phyloP scores from a whole-genome alignment of 2,329 filamentous ascomycete genomes.

The Phaeophleospora eucalypticola region DNA sequence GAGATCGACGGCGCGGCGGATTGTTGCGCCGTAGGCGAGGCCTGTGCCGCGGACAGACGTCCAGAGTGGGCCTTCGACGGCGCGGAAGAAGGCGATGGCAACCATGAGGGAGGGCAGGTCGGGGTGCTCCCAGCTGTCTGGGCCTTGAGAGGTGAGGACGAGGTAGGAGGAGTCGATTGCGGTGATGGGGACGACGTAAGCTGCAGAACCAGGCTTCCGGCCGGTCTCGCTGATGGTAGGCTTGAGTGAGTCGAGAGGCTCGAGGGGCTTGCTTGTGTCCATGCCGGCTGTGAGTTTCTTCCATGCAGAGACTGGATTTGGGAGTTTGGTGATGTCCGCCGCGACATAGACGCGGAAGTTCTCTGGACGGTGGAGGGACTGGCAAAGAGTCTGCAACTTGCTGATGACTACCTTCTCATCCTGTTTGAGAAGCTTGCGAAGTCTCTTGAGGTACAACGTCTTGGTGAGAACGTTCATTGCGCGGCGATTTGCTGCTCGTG shows the following conservation, averaged over 20 bases:
- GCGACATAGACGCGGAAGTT: slow-evolving; percentile 85
- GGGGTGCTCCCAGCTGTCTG: slow-evolving; percentile 71
- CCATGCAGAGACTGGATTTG: slow-evolving; percentile 76
- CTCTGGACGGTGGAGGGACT: slow-evolving; percentile 71
- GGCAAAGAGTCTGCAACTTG: slow-evolving; percentile 73
- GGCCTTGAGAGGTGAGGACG: slow-evolving; percentile 68
- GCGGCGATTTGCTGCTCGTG: slow-evolving; percentile 69
- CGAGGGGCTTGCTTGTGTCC: slow-evolving; percentile 52
- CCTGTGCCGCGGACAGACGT: slow-evolving; percentile 87
- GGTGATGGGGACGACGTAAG: slow-evolving; percentile 82
- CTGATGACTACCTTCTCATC: slow-evolving; percentile 70
- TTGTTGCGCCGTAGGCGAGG: slow-evolving; percentile 83
- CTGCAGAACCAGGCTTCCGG: slow-evolving; percentile 66
- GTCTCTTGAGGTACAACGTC: slow-evolving; percentile 77
- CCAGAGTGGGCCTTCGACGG: slow-evolving; percentile 93
- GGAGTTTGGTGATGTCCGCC: slow-evolving; percentile 70
- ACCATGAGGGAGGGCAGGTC: slow-evolving; percentile 80
- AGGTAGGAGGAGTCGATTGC: slow-evolving; percentile 90
- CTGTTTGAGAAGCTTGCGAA: slow-evolving; percentile 74
- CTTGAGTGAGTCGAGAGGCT: slow-evolving; percentile 66
- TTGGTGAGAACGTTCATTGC: slow-evolving; percentile 81
- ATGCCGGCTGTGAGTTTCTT: slow-evolving; percentile 56
- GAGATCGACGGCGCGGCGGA: slow-evolving; percentile 70
- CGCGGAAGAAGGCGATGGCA: slow-evolving; percentile 84
- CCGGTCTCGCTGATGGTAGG: slow-evolving; percentile 73